Percentiles rank a stretch among this genome's conserved stretches.
These are phyloP conservation scores for Trichosporon inkin DNA, from an alignment of 1,284 basidiomycete species.

Conservation along the genomic window DNA sequence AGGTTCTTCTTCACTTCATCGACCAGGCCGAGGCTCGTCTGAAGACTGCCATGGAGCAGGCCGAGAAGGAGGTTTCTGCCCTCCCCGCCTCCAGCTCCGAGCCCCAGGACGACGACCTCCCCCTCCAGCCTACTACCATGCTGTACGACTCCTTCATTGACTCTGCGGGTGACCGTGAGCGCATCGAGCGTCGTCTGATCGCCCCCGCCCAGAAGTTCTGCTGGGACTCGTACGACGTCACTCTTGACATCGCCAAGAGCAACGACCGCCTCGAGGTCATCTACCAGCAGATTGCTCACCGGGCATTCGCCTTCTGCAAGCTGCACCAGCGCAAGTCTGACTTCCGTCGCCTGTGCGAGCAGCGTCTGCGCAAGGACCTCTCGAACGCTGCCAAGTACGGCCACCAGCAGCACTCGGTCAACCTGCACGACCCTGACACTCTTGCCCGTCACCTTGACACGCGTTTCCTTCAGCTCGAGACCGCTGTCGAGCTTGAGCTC, in stretches of 20 bases:
- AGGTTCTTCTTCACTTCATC: slow-evolving; percentile 86
- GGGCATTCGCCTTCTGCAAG: slow-evolving; percentile 95
- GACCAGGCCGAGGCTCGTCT: slow-evolving; percentile 83
- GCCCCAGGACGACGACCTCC: slow-evolving; percentile 43
- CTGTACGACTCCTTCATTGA: slow-evolving; percentile 48
- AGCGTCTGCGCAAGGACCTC: slow-evolving; percentile 82
- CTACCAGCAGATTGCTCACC: slow-evolving; percentile 94
- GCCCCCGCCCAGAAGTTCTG: slow-evolving; percentile 97
- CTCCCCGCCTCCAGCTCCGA: slow-evolving; percentile 60
- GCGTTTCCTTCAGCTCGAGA: slow-evolving; percentile 94
- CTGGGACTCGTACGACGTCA: slow-evolving; percentile 97
- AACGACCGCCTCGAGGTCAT: slow-evolving; percentile 90
- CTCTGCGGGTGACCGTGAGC: slow-evolving; percentile 75
- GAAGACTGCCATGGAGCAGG: slow-evolving; percentile 73
- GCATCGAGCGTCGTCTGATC: slow-evolving; percentile 91
- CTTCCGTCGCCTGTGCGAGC: slow-evolving; percentile 95
- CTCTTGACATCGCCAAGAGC: slow-evolving; percentile 94
- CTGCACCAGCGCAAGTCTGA: slow-evolving; percentile 93
- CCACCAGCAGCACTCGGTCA: slow-evolving; percentile 95
- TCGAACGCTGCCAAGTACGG: slow-evolving; percentile 93
- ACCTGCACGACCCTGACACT: slow-evolving; percentile 92
- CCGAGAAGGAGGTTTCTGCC: slow-evolving; percentile 70
- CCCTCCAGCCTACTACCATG: slow-evolving; percentile 46
- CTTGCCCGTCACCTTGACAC: slow-evolving; percentile 97
- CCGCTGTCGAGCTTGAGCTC: slow-evolving; percentile 96